Evolutionary conservation across 768 basidiomycete species (phyloP).

Genomic region (Favolaschia claudopus): DNA sequence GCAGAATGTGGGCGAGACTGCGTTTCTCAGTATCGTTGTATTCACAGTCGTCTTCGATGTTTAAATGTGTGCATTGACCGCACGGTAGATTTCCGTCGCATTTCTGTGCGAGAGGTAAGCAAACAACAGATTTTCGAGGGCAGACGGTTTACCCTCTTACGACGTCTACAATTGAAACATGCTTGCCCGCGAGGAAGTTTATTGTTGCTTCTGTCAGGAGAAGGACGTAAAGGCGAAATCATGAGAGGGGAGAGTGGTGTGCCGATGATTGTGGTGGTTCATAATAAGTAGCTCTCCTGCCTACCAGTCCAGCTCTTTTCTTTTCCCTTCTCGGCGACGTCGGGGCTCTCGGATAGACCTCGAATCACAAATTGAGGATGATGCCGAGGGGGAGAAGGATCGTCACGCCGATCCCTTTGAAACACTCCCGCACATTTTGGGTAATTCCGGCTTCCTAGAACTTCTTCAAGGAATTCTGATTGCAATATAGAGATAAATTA

Average conservation of each 20-base stretch:
- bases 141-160: not conserved
- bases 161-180: conserved; percentile 12
- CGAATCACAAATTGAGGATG: not conserved
- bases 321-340: not conserved
- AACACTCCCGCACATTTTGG: too few relatives aligned
- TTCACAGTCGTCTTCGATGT: conserved; percentile 16
- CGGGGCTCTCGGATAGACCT: not conserved
- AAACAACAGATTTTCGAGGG: not conserved
- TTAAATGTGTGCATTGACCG: conserved; percentile 10
- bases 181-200: conserved; percentile 17
- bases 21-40: conserved; percentile 7
- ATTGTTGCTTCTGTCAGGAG: conserved; percentile 9
- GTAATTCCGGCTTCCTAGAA: too few relatives aligned
- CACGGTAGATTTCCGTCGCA: conserved; percentile 18
- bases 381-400: not conserved
- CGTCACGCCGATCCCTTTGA: too few relatives aligned
- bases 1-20: not conserved
- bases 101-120: not conserved
- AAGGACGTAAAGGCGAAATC: conserved; percentile 1
- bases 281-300: conserved; percentile 2
- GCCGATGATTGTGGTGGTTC: not conserved
- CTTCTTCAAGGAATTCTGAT: too few relatives aligned
- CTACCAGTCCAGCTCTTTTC: not conserved
- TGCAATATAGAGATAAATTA: too few relatives aligned
- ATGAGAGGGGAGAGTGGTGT: not conserved